These are phyloP conservation scores for Cordyceps militaris DNA, from an alignment of 2,329 filamentous ascomycete genomes.

Conservation along the genomic window DNA sequence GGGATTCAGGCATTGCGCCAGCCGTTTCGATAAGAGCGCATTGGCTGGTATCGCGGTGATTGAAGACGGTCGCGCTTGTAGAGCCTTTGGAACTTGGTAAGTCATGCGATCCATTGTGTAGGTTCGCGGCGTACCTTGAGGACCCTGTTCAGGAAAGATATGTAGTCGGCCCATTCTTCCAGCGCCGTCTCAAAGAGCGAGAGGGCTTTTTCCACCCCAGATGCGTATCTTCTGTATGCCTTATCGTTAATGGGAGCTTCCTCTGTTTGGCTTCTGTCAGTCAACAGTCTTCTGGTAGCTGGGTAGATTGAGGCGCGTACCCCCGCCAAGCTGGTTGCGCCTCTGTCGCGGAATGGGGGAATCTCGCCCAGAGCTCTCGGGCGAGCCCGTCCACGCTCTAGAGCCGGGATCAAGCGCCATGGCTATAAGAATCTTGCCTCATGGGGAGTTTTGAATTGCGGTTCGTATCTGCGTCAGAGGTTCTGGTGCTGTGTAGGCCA, in stretches of 20 bases:
- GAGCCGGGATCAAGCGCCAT: constrained; percentile 60
- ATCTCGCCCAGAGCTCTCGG: constrained; percentile 75
- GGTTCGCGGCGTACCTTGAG: constrained; percentile 58
- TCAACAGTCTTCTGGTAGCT: not conserved
- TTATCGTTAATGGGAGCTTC: constrained; percentile 54
- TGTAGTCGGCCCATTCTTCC: constrained; percentile 99
- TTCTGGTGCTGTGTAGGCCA: constrained; percentile 1
- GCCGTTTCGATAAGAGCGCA: constrained; percentile 73
- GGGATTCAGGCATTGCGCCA: constrained; percentile 93
- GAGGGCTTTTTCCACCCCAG: constrained; percentile 78
- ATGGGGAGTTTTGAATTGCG: constrained; percentile 11
- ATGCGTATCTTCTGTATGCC: constrained; percentile 79
- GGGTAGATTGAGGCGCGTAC: constrained; percentile 42
- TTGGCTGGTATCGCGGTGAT: constrained; percentile 73
- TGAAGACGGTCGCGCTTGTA: constrained; percentile 76
- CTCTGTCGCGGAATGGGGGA: constrained; percentile 70
- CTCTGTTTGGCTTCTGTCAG: constrained; percentile 32
- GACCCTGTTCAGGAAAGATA: constrained; percentile 86
- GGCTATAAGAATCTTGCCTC: constrained; percentile 21
- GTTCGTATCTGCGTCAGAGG: constrained; percentile 3
- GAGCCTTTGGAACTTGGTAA: constrained; percentile 48
- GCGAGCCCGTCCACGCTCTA: constrained; percentile 57
- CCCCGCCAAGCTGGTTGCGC: constrained; percentile 69
- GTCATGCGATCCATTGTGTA: constrained; percentile 3
- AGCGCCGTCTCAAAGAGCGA: constrained; percentile 85